Percentiles rank a stretch among this genome's conserved stretches.
phyloP scores from a whole-genome alignment of 148 eudicot species.

The Dysphania ambrosioides region DNA sequence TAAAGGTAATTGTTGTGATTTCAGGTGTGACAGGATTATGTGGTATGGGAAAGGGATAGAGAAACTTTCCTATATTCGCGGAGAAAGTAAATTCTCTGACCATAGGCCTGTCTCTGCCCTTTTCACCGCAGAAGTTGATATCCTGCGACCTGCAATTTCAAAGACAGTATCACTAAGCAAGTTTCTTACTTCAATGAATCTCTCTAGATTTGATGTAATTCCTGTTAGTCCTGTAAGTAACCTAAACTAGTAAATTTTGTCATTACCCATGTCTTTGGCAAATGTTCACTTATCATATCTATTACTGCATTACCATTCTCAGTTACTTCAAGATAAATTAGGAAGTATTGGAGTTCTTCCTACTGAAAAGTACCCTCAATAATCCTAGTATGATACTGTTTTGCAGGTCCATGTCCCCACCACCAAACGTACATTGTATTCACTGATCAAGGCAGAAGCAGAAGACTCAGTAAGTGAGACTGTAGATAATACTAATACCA shows the following conservation, averaged over 20 bases:
- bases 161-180: slow-evolving; percentile 29
- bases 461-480: slow-evolving; percentile 21
- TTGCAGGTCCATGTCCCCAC: slow-evolving; percentile 15
- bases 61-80: slow-evolving; percentile 66
- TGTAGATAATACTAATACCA: slow-evolving; percentile 21
- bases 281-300: neutral
- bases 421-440: slow-evolving; percentile 28
- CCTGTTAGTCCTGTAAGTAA: slow-evolving; percentile 25
- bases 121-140: slow-evolving; percentile 57
- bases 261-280: neutral
- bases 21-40: slow-evolving; percentile 94
- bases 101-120: slow-evolving; percentile 92
- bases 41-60: slow-evolving; percentile 83
- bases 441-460: slow-evolving; percentile 31
- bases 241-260: neutral
- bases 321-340: too few species aligned
- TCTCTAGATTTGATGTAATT: slow-evolving; percentile 17
- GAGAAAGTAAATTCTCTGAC: slow-evolving; percentile 86
- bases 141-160: slow-evolving; percentile 34
- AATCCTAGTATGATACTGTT: neutral
- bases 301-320: too few species aligned
- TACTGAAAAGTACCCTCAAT: neutral
- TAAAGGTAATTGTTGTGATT: slow-evolving; percentile 11
- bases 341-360: too few species aligned
- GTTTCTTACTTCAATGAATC: slow-evolving; percentile 35